phyloP scores from a whole-genome alignment of 495 filamentous ascomycete species.

The Talaromyces borbonicus region DNA sequence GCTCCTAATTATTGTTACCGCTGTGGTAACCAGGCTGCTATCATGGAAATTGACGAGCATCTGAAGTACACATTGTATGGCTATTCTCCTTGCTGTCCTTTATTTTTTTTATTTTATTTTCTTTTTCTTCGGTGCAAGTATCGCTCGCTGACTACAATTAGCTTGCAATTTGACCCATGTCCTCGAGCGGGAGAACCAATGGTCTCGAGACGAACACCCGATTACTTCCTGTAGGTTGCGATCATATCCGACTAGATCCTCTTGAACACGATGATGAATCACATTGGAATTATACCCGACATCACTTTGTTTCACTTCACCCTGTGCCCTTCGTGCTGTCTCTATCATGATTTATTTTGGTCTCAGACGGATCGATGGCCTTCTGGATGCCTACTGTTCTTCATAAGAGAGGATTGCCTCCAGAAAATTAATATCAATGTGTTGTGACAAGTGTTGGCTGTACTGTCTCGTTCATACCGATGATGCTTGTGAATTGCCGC shows the following conservation, averaged over 20 bases:
- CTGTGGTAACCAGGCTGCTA: conserved; percentile 97
- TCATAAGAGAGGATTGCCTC: too few relatives aligned
- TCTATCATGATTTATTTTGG: too few relatives aligned
- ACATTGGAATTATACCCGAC: conserved; percentile 5
- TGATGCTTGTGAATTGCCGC: background rate
- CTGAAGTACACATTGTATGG: conserved; percentile 99
- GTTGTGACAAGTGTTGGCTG: background rate
- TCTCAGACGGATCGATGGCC: too few relatives aligned
- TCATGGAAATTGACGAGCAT: conserved; percentile 99
- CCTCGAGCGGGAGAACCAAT: conserved; percentile 95
- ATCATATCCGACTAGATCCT: conserved; percentile 27
- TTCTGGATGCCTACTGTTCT: too few relatives aligned
- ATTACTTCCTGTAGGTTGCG: conserved; percentile 83
- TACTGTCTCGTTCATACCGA: conserved; percentile 1
- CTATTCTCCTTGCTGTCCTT: too few relatives aligned
- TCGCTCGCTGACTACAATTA: conserved; percentile 27
- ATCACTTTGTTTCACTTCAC: conserved; percentile 1
- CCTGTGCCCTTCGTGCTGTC: conserved; percentile 2
- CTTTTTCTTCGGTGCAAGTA: conserved; percentile 1
- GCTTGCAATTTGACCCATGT: conserved; percentile 98
- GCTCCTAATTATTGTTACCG: conserved; percentile 97
- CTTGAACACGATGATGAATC: conserved; percentile 4
- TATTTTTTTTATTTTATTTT: background rate
- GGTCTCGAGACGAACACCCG: conserved; percentile 94
- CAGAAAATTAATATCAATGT: conserved; percentile 5